These are phyloP conservation scores for Apiospora hydei DNA, from an alignment of 2,329 filamentous ascomycete species.

Conservation along the genomic window DNA sequence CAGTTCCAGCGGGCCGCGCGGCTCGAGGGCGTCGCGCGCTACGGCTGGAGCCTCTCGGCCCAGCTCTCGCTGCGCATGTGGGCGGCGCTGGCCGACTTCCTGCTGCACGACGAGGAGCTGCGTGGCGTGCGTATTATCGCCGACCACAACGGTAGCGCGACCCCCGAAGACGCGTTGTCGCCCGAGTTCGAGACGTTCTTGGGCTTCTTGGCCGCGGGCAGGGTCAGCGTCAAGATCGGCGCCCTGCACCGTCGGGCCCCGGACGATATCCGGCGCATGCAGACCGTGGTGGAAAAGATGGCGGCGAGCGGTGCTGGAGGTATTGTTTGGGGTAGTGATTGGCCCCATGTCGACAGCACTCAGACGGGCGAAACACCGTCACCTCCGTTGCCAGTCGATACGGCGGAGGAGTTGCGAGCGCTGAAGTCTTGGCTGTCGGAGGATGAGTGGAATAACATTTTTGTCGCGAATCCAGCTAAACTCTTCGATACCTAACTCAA, in stretches of 20 bases:
- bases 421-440: slow-evolving; percentile 2
- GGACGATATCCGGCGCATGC: slow-evolving; percentile 3
- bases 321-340: slow-evolving; percentile 19
- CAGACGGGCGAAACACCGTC: background rate
- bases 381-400: slow-evolving; percentile 5
- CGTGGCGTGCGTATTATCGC: background rate
- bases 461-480: background rate
- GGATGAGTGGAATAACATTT: slow-evolving; percentile 7
- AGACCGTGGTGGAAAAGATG: background rate
- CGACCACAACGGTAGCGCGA: slow-evolving; percentile 15
- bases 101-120: background rate
- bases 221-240: slow-evolving; percentile 9
- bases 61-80: slow-evolving; percentile 21
- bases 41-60: slow-evolving; percentile 22
- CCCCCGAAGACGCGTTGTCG: slow-evolving; percentile 2
- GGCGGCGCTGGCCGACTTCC: slow-evolving; percentile 5
- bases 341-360: slow-evolving; percentile 14
- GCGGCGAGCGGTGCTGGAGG: background rate
- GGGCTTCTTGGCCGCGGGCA: background rate
- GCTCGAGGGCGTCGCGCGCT: background rate
- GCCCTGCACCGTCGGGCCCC: slow-evolving; percentile 17
- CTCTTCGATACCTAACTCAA: background rate
- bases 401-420: background rate
- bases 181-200: slow-evolving; percentile 8
- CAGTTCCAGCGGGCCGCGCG: background rate